Conservation (phyloP, 352 stramenopile genomes). For the Globisporangium heterothallicum region DNA sequence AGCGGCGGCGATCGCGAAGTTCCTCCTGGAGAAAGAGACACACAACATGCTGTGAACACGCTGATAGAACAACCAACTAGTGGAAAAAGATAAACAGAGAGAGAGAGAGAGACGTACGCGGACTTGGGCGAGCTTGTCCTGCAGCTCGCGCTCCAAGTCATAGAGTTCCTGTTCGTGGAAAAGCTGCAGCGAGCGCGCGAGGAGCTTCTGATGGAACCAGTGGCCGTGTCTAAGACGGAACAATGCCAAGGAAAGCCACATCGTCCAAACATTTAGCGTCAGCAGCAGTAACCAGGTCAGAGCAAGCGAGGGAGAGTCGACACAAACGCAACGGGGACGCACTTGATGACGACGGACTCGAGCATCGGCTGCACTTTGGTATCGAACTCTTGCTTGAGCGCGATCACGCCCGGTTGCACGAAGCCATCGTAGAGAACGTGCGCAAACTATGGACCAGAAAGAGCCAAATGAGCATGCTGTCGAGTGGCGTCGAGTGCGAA, state of each 20-base stretch:
- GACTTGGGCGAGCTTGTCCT: slow-evolving; percentile 42
- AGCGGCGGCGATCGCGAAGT: slow-evolving; percentile 16
- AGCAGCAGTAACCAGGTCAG: no score
- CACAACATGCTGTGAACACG: not conserved
- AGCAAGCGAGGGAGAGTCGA: no score
- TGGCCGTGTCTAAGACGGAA: slow-evolving; percentile 36
- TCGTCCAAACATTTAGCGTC: no score
- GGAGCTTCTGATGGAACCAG: slow-evolving; percentile 59
- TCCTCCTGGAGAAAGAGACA: slow-evolving; percentile 16
- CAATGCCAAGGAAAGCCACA: no score
- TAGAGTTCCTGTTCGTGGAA: slow-evolving; percentile 38
- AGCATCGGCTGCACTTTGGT: slow-evolving; percentile 43
- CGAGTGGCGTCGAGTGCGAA: not conserved
- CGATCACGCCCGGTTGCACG: slow-evolving; percentile 38
- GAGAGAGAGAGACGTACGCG: slow-evolving; percentile 10
- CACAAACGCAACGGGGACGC: slow-evolving; percentile 1
- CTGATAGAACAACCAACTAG: not conserved
- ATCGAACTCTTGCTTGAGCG: slow-evolving; percentile 36
- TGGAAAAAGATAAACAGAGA: not conserved
- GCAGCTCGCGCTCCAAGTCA: slow-evolving; percentile 41
- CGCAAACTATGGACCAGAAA: no score
- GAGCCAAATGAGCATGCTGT: no score
- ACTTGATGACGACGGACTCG: slow-evolving; percentile 52
- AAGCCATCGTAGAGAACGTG: slow-evolving; percentile 65
- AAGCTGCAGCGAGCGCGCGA: slow-evolving; percentile 45